Evolutionary conservation across 1,284 basidiomycete species (phyloP), one percentile per base, ranked within the genome.

Genomic region (Ganoderma multipileum): DNA sequence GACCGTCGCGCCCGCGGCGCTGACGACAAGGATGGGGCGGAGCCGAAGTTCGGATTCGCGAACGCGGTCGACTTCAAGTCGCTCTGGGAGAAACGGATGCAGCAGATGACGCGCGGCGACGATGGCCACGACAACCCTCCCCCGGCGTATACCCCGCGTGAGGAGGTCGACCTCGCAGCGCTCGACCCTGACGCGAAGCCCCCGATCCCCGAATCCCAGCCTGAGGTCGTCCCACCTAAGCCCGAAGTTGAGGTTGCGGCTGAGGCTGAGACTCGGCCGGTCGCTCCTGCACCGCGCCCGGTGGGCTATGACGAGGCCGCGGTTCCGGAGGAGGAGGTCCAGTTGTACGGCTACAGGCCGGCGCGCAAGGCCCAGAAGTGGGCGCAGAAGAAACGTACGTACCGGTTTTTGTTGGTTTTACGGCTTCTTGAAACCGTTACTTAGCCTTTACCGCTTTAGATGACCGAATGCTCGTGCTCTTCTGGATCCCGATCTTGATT

Each of bases 401-500:
- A 26, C 33, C 62, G 8, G 2, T 47, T 59, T 59, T 38, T 55
- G 18, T 54, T 52, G 62, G 39, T 18, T 57, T 33, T 39, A 2
- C 9, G 8, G 38, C 38, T 39, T 5, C 9, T 39, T 23, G 58
- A 61, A 63, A 23, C 47, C 47, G n/a, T 66, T 38, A 50, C 61
- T 76, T 0, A 71, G 62, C 9, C 60, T 73, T 30, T 55, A 38
- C 59, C 58, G 55, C 47, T 74, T 30, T 75, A 95, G 95, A 94
- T 80, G 96, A 98, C 79, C 90, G 91, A 60, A 98, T 98, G 96
- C 87, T 98, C 61, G 81, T 96, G 63, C 82, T 95, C 67, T 98
- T 98, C 86, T 98, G 96, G 96, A 86, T 98, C 73, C 96, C 96
- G 3, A 94, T 97, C 72, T 84, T 98, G 39, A 80, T 95, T 72